Base-by-base conservation (phyloP, 495 filamentous ascomycete species). In the Podospora tetraspora region DNA sequence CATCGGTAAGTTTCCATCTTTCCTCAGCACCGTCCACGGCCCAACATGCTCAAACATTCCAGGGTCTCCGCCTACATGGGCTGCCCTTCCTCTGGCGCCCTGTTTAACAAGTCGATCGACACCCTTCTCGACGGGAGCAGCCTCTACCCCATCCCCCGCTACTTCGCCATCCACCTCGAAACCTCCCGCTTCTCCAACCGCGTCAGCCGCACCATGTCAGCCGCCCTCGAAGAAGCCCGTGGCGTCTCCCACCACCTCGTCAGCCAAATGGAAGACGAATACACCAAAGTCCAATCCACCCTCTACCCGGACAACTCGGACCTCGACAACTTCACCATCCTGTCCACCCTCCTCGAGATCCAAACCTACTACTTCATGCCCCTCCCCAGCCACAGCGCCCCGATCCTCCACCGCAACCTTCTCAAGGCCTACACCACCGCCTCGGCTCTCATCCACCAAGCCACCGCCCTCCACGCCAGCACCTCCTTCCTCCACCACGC, bases 321-420 rank as follows among this genome's bases (percentile, higher is more conserved):
- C 52, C 68, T 81, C 3, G 80, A 80, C 70, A 67, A 74, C 24
- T 78, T 83, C 66, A 80, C 77, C 62, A 73, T 79, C 9, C 66
- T 82, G 7, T 76, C 80, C 0, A 78, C 80, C 10, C 75, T 74
- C 29, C 75, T 83, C 9, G 81, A 83, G 12, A 81, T 83, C 61
- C 81, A 83, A 61, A 73, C 72, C 13, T 83, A 78, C 73, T 83
- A 83, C 73, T 74, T 83, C 66, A 79, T 82, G 69, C 79, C 80
- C 29, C 69, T 76, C 1, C 76, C 78, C 1, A 74, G 73, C 59
- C 75, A 74, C 66, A 69, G 68, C 72, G 52, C 71, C 12, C 78
- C 76, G 24, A 71, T 77, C n/a, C 72, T 81, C 5, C 80, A 79
- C 63, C 76, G 79, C 32, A 78, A 79, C 67, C 68, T 81, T 7